phyloP scores from a whole-genome alignment of 306 rosid genomes.

The Pachyrhizus erosus region DNA sequence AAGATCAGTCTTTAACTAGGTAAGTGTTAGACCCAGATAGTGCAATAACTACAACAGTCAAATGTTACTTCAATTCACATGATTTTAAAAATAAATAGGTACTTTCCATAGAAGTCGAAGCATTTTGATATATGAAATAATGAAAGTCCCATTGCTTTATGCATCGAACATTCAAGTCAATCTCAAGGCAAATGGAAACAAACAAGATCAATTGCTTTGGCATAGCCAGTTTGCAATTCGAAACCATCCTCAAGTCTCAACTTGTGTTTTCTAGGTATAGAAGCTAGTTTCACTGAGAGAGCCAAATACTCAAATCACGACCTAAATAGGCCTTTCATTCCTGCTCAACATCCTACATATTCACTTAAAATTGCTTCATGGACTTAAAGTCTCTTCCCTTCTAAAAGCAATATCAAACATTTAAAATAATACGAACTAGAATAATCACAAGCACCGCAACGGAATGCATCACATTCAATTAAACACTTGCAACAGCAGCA shows the following conservation, averaged over 20 bases:
- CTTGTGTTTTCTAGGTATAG: not conserved
- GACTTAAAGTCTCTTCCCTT: not conserved
- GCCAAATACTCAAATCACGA: not conserved
- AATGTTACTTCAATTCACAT: not conserved
- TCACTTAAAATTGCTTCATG: not conserved
- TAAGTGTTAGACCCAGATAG: not conserved
- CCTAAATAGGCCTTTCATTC: not conserved
- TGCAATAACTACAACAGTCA: too few species aligned
- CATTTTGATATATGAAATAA: not conserved
- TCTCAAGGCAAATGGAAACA: slow-evolving; percentile 14
- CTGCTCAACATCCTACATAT: not conserved
- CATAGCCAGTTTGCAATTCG: not conserved
- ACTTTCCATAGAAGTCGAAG: not conserved
- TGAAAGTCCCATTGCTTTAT: not conserved
- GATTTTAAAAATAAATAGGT: not conserved
- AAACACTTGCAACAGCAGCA: not conserved
- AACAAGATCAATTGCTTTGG: not conserved
- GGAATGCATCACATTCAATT: not conserved
- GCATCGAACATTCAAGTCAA: slow-evolving; percentile 23
- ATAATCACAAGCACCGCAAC: not conserved
- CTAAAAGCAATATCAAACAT: not conserved
- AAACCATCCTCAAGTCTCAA: not conserved
- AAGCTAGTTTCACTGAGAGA: not conserved
- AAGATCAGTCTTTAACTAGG: not conserved
- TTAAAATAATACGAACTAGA: not conserved